Evolutionary conservation across 129 eudicot species (phyloP), one percentile per base, ranked within the genome.

Genomic region (Chrysanthemum lavandulifolium): DNA sequence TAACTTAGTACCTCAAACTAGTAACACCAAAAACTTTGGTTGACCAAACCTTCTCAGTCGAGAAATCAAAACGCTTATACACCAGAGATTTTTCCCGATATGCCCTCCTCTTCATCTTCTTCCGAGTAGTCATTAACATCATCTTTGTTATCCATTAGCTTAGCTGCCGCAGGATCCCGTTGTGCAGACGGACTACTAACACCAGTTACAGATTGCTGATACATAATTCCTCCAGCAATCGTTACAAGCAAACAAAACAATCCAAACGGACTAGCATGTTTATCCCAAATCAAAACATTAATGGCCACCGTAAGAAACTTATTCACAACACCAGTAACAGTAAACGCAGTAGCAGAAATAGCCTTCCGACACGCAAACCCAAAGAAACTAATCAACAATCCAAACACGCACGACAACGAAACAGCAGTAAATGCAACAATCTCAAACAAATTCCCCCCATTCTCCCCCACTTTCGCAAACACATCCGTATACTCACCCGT

Each of bases 301-400:
- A 92, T 92, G 6, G 86, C 91, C 27, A 92, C 97, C 12, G 96
- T 92, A 62, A 92, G 87, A 68, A 92, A 92, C 86, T 92, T 92
- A 76, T 92, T 92, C 43, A 92, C 97, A 45, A 92, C 97, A 4
- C 97, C 97, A 0, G 97, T 92, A 21, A 92, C 97, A 50, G 97
- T 89, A 77, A 84, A 92, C 2, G 96, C 96, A 63, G 97, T 92
- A 0, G 96, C 97, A 40, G 96, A 86, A 6, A 92, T 79, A 8
- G 96, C 97, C 69, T 92, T 92, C 27, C 97, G 84, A 31, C 86
- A 84, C 12, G 97, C 97, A 73, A 92, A 92, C 10, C 97, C 97
- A 76, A 92, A 92, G 87, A 92, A 92, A 78, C 97, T 92, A 55
- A 92, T 92, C 6, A 87, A 77, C 81, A 86, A 75, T 48, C 97